phyloP scores from a whole-genome alignment of 2,329 filamentous ascomycete genomes.

The Fusarium tjaetaba region DNA sequence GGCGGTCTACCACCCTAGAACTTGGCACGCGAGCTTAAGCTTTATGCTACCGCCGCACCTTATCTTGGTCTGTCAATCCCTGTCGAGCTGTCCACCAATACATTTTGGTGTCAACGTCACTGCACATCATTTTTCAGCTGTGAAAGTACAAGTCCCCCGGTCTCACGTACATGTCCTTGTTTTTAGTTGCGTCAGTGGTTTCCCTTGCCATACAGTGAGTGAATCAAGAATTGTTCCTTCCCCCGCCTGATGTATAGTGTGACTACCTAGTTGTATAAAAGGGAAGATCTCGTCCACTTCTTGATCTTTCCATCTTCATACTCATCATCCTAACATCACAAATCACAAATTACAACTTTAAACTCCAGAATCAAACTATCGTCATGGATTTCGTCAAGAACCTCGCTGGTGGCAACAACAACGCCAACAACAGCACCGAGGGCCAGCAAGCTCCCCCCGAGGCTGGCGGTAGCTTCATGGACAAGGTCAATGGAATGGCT shows the following conservation, averaged over 20 bases:
- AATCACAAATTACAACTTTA: background rate
- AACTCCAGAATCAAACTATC: background rate
- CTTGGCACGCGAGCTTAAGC: slow-evolving; percentile 21
- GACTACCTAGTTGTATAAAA: slow-evolving; percentile 21
- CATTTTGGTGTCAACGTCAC: slow-evolving; percentile 29
- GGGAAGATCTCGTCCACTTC: background rate
- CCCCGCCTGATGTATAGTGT: background rate
- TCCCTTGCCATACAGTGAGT: background rate
- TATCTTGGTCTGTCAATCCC: slow-evolving; percentile 21
- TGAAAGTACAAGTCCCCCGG: background rate
- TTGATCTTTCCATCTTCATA: background rate
- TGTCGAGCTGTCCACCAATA: slow-evolving; percentile 17
- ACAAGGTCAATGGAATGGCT: slow-evolving; percentile 76
- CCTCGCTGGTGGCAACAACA: slow-evolving; percentile 52
- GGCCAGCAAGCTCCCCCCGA: slow-evolving; percentile 40
- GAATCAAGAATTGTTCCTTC: slow-evolving; percentile 23
- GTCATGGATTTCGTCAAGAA: slow-evolving; percentile 68
- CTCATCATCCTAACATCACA: background rate
- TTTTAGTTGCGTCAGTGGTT: slow-evolving; percentile 34
- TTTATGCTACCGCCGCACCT: slow-evolving; percentile 14
- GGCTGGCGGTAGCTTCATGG: slow-evolving; percentile 63
- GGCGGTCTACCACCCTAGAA: background rate
- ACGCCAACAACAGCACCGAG: slow-evolving; percentile 40
- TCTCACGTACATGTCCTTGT: slow-evolving; percentile 2
- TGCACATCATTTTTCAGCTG: slow-evolving; percentile 31